Conservation (phyloP, 345 rosid genomes). For the Salix koriyanagi region DNA sequence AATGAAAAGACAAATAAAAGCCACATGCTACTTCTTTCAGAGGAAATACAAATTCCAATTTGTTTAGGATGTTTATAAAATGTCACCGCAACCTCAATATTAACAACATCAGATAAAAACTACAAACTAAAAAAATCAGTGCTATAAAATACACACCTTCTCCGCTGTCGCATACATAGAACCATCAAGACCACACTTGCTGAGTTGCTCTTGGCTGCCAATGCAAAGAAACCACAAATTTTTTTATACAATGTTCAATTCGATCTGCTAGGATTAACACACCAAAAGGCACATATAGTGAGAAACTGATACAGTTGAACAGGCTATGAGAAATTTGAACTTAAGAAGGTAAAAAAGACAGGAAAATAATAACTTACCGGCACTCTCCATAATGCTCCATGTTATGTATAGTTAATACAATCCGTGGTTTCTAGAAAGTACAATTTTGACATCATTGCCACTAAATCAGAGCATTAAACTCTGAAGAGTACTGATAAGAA, state of each 20-base stretch:
- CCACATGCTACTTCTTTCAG: not conserved
- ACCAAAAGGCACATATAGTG: not conserved
- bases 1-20: not conserved
- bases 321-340: not conserved
- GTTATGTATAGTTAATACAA: constrained; percentile 54
- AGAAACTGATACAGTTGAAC: not conserved
- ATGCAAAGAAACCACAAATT: constrained; percentile 1
- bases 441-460: not conserved
- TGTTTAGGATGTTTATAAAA: not conserved
- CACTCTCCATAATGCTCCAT: constrained; percentile 63
- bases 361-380: constrained; percentile 23
- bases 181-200: constrained; percentile 55
- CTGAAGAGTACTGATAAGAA: not conserved
- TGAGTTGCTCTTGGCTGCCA: constrained; percentile 50
- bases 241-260: not conserved
- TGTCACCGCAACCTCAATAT: not conserved
- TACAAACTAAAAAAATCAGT: not conserved
- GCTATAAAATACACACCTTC: constrained; percentile 28
- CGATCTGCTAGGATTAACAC: not conserved
- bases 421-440: constrained; percentile 42
- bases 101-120: not conserved
- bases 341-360: not conserved
- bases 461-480: not conserved
- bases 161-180: constrained; percentile 43
- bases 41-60: no score